Percentiles rank a stretch among this genome's conserved stretches.
Evolutionary conservation across 2,329 filamentous ascomycete species (phyloP).

Genomic region (Sarocladium brachiariae): DNA sequence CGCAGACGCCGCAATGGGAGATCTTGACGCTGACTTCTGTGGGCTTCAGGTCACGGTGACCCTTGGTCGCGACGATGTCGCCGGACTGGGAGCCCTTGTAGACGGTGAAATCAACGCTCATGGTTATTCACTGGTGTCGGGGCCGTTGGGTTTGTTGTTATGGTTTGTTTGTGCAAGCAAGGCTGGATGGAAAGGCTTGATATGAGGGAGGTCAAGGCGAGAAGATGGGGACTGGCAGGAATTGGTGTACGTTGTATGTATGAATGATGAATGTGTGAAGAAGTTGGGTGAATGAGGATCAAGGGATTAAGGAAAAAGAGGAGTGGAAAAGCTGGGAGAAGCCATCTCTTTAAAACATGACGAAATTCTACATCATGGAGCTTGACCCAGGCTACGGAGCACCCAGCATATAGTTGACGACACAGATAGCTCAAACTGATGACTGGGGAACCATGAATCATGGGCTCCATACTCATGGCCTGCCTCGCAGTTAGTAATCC

Average conservation of each 20-base stretch:
- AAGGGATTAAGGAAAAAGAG: too few species aligned
- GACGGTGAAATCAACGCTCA: constrained; percentile 13
- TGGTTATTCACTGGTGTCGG: constrained; percentile 21
- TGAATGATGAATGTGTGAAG: too few species aligned
- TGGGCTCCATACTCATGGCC: too few species aligned
- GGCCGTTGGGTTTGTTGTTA: background rate
- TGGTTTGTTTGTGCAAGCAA: background rate
- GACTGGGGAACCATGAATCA: background rate
- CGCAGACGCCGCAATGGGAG: constrained; percentile 59
- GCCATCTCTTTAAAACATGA: background rate
- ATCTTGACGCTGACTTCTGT: constrained; percentile 56
- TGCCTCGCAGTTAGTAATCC: background rate
- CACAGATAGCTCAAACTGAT: background rate
- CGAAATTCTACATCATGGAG: too few species aligned
- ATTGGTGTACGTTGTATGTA: too few species aligned
- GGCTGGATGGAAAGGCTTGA: background rate
- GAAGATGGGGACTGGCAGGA: too few species aligned
- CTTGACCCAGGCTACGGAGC: too few species aligned
- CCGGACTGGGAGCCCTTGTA: constrained; percentile 14
- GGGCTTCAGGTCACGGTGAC: constrained; percentile 10
- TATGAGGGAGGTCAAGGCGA: too few species aligned
- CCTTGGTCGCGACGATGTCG: constrained; percentile 11
- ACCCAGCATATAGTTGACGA: too few species aligned
- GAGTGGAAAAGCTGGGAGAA: background rate
- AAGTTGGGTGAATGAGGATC: too few species aligned